phyloP scores from a whole-genome alignment of 768 basidiomycete species.

The Mycena venus region DNA sequence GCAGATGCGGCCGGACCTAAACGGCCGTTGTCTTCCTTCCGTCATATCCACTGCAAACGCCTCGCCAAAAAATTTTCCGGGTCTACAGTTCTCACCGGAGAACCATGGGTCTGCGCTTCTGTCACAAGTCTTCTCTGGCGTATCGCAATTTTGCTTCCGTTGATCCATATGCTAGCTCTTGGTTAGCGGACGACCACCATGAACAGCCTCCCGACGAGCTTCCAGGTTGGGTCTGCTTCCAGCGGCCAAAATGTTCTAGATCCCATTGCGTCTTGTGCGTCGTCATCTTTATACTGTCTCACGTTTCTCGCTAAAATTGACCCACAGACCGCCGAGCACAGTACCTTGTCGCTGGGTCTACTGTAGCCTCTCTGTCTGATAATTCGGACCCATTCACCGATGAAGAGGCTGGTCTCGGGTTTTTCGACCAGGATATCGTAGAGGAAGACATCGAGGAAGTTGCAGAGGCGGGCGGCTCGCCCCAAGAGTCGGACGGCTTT shows the following conservation, averaged over 20 bases:
- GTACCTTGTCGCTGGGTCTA: conserved; percentile 72
- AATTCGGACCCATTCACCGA: conserved; percentile 54
- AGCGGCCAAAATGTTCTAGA: conserved; percentile 65
- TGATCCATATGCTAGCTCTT: conserved; percentile 6
- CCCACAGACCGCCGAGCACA: conserved; percentile 75
- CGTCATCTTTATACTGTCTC: neutral
- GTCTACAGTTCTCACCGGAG: neutral
- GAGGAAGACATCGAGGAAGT: conserved; percentile 13
- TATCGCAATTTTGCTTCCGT: conserved; percentile 22
- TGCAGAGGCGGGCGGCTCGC: neutral
- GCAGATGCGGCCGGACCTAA: neutral
- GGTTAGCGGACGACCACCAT: conserved; percentile 43
- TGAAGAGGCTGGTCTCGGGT: conserved; percentile 50
- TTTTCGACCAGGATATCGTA: conserved; percentile 38
- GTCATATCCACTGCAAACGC: neutral
- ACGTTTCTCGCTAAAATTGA: conserved; percentile 17
- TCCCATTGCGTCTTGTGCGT: conserved; percentile 73
- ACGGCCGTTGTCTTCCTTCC: neutral
- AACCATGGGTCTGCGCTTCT: neutral
- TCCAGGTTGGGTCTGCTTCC: conserved; percentile 61
- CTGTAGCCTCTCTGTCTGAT: conserved; percentile 65
- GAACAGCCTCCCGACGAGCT: conserved; percentile 63
- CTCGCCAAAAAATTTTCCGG: neutral
- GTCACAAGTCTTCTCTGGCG: conserved; percentile 9
- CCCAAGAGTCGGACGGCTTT: conserved; percentile 20